Evolutionary conservation across 2,329 filamentous ascomycete genomes (phyloP).

Genomic region (Dissoconium aciculare): DNA sequence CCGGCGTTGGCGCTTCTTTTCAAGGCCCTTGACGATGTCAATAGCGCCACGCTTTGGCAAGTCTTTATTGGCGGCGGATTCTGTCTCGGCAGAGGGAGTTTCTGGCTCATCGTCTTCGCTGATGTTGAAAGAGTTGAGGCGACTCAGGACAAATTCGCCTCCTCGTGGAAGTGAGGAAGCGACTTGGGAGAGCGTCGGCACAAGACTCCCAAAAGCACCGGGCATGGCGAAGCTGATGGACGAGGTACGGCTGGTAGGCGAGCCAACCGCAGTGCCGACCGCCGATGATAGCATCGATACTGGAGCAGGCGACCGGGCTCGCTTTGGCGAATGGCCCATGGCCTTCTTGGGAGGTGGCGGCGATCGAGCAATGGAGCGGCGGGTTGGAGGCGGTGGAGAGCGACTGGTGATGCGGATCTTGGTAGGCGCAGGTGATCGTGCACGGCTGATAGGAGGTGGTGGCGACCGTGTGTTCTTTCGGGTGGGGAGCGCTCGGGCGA

Average conservation of each 20-base stretch:
- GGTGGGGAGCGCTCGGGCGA: too few species aligned
- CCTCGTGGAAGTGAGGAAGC: conserved; percentile 77
- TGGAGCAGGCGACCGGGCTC: conserved; percentile 33
- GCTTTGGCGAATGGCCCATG: conserved; percentile 57
- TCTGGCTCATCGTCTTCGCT: conserved; percentile 19
- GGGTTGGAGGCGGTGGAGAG: conserved; percentile 16
- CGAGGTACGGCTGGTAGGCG: too few species aligned
- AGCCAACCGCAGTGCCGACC: conserved; percentile 47
- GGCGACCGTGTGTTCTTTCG: conserved; percentile 5
- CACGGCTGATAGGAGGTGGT: conserved; percentile 16
- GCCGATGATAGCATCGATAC: conserved; percentile 45
- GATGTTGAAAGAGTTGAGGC: conserved; percentile 18
- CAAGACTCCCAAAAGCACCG: too few species aligned
- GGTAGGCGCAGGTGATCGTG: conserved; percentile 28
- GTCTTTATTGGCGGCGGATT: conserved; percentile 25
- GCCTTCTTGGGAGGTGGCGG: conserved; percentile 28
- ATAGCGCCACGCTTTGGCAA: conserved; percentile 79
- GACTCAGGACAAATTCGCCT: conserved; percentile 43
- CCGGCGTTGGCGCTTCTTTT: conserved; percentile 82
- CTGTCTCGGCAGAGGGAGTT: conserved; percentile 12
- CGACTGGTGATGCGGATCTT: conserved; percentile 37
- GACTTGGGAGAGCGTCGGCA: conserved; percentile 51
- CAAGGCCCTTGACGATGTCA: conserved; percentile 91
- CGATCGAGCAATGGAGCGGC: conserved; percentile 9
- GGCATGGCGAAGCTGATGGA: too few species aligned